phyloP scores from a whole-genome alignment of 1,139 yeast species.

The Blastobotrys arbuscula region DNA sequence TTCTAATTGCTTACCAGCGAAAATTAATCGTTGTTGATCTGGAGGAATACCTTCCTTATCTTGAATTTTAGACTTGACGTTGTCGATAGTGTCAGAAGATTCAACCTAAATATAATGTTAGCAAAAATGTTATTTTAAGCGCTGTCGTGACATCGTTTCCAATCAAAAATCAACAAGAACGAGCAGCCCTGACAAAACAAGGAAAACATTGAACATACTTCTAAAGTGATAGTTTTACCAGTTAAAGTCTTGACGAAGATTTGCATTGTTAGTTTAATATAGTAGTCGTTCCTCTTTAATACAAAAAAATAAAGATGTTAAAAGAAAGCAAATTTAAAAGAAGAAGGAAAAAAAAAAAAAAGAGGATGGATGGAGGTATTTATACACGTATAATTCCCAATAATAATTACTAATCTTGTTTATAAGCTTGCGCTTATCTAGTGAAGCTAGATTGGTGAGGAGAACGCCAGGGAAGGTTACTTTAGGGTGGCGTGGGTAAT shows the following conservation, averaged over 20 bases:
- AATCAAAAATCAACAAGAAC: background rate
- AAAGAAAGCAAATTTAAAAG: background rate
- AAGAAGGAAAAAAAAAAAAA: background rate
- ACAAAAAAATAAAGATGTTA: background rate
- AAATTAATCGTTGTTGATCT: conserved; percentile 87
- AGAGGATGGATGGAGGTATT: background rate
- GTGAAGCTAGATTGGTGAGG: background rate
- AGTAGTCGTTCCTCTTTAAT: background rate
- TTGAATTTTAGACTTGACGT: conserved; percentile 88
- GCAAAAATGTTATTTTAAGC: conserved; percentile 40
- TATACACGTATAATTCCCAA: background rate
- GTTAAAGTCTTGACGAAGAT: conserved; percentile 69
- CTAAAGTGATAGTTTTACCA: conserved; percentile 80
- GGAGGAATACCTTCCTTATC: conserved; percentile 96
- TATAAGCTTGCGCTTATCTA: background rate
- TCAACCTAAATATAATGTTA: conserved; percentile 85
- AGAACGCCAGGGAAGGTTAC: background rate
- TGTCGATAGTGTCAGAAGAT: conserved; percentile 91
- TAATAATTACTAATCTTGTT: background rate
- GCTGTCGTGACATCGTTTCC: too few species aligned
- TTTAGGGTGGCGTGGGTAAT: background rate
- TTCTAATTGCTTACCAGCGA: conserved; percentile 92
- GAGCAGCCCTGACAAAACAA: background rate
- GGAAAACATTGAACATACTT: conserved; percentile 35
- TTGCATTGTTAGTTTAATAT: conserved; percentile 15